Percentiles rank a stretch among this genome's conserved stretches.
These are phyloP conservation scores for Hypoxylon lienhwacheense DNA, from an alignment of 495 filamentous ascomycete genomes.

Conservation along the genomic window DNA sequence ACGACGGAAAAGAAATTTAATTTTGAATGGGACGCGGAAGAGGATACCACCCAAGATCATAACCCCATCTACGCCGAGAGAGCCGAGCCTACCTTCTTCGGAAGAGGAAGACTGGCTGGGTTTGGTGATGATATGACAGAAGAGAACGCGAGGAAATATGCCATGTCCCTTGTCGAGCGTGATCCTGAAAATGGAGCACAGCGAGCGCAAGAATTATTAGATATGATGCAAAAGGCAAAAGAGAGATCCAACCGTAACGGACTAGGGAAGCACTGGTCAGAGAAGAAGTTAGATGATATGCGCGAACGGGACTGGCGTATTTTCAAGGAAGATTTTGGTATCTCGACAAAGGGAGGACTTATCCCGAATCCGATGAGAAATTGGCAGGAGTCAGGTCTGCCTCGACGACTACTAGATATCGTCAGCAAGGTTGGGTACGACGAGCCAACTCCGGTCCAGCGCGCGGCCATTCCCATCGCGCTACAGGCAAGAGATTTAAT, in stretches of 20 bases:
- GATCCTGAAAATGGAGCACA: constrained; percentile 77
- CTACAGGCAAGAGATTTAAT: constrained; percentile 92
- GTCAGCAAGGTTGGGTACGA: constrained; percentile 87
- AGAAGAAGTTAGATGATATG: constrained; percentile 95
- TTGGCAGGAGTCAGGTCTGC: constrained; percentile 85
- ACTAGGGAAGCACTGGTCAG: constrained; percentile 91
- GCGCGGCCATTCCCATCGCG: constrained; percentile 94
- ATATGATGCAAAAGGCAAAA: constrained; percentile 64
- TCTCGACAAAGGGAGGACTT: constrained; percentile 81
- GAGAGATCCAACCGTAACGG: constrained; percentile 76
- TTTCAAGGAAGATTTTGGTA: constrained; percentile 99
- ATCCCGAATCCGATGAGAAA: constrained; percentile 97
- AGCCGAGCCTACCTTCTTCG: constrained; percentile 61
- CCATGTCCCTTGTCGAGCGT: constrained; percentile 72
- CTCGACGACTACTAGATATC: constrained; percentile 78
- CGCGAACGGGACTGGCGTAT: constrained; percentile 98
- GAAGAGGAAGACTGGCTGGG: constrained; percentile 78
- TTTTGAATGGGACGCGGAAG: constrained; percentile 96
- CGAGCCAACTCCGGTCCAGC: constrained; percentile 88
- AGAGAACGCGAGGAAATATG: constrained; percentile 69
- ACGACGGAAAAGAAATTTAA: constrained; percentile 98
- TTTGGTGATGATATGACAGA: constrained; percentile 79
- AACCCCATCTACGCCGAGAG: constrained; percentile 83
- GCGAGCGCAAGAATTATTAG: constrained; percentile 78
- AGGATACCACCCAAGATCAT: constrained; percentile 89